Percentiles rank a stretch among this genome's conserved stretches.
Evolutionary conservation across 2,329 filamentous ascomycete genomes (phyloP).

Genomic region (Talaromyces sp.): DNA sequence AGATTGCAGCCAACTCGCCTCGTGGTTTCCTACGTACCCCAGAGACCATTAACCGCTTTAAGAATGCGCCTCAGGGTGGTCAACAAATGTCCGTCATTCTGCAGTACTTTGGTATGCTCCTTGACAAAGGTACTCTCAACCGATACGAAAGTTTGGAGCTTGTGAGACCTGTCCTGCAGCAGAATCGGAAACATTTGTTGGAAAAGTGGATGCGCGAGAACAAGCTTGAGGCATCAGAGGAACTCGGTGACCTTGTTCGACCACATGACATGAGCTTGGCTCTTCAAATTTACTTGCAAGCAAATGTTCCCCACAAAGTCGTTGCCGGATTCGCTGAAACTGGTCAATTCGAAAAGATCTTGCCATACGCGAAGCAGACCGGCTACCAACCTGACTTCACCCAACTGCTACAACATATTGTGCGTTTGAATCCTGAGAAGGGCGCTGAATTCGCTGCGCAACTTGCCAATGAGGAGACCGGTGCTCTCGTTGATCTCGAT

Average conservation of each 20-base stretch:
- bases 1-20: slow-evolving; percentile 94
- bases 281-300: slow-evolving; percentile 82
- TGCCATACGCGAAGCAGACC: slow-evolving; percentile 79
- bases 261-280: slow-evolving; percentile 86
- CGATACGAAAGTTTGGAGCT: slow-evolving; percentile 91
- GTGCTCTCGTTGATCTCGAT: slow-evolving; percentile 84
- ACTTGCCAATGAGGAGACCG: slow-evolving; percentile 82
- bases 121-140: slow-evolving; percentile 93
- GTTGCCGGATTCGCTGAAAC: slow-evolving; percentile 93
- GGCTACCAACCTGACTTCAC: slow-evolving; percentile 97
- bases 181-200: slow-evolving; percentile 90
- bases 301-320: slow-evolving; percentile 87
- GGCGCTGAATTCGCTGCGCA: slow-evolving; percentile 91
- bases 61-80: slow-evolving; percentile 66
- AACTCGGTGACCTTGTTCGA: slow-evolving; percentile 90
- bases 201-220: slow-evolving; percentile 98
- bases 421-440: slow-evolving; percentile 87
- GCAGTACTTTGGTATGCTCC: slow-evolving; percentile 94
- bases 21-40: slow-evolving; percentile 90
- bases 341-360: slow-evolving; percentile 93
- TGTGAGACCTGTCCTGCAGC: slow-evolving; percentile 83
- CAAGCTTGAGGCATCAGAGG: slow-evolving; percentile 94
- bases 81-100: slow-evolving; percentile 88
- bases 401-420: slow-evolving; percentile 84
- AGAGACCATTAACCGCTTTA: slow-evolving; percentile 95